Base-by-base conservation (phyloP, 305 asterid species). In the Striga hermonthica region DNA sequence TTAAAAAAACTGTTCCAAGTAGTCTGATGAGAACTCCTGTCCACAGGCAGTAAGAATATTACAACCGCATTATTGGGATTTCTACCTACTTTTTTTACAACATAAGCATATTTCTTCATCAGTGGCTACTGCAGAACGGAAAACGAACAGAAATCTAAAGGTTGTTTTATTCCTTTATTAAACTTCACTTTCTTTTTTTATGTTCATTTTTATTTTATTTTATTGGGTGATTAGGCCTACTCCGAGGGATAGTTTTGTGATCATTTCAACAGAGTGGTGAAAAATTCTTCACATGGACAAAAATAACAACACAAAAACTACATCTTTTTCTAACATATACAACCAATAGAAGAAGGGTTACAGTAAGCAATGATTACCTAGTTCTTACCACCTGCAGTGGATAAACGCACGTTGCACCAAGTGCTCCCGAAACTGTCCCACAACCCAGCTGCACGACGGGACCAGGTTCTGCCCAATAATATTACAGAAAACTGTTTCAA, bases 371-470 rank as follows among this genome's bases (percentile, higher is more conserved):
- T 12, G 37, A 52, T 74, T 85, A 91, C 98, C 98, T 94, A 53
- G 99, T 88, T 76, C 99, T 85, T 41, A 94, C 73, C 59, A 91
- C 99, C 85, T 94, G 98, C 67, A 94, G 76, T 39, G 99, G 97
- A 76, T 93, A 93, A 68, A 90, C 99, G 64, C 96, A 88, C 0
- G 92, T 86, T 45, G 99, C 99, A 76, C 97, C 99, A 52, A 90
- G 82, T 4, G 96, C 91, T 73, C 97, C 96, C 0, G 99, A 90
- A 49, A 90, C 65, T 40, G 95, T 88, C 74, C 99, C 99, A 67
- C 97, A 93, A 55, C 95, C 81, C 41, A 93, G 85, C 74, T 86
- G 99, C 79, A 86, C 84, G 38, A 86, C 83, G 61, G 96, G 87
- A 52, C 99, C 97, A 45, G 98, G 95, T 71, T 90, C 97, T 90